Evolutionary conservation across 106 monocot genomes (phyloP), one percentile per base, ranked within the genome.

Genomic region (Xerophyta viscosa): DNA sequence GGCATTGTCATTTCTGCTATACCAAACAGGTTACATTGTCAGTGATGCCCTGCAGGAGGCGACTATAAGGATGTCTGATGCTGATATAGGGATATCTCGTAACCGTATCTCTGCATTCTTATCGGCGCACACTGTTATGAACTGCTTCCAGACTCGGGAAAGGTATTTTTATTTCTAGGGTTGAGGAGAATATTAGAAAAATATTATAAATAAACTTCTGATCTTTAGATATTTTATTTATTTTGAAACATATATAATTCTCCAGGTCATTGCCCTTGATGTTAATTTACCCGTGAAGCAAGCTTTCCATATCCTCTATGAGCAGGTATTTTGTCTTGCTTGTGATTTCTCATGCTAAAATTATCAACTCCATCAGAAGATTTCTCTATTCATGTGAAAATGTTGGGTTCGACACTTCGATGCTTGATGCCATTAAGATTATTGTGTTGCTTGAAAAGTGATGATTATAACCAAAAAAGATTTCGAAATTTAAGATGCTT

Each of bases 241-340:
- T n/a, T n/a, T n/a, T n/a, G n/a, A n/a, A n/a, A n/a, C n/a, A n/a
- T 19, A 8, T 36, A 11, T 12, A 11, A 36, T 3, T 25, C 63
- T 63, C 46, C 53, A 92, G 92, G 92, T 92, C 27, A 76, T 83
- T 80, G 86, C 92, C 22, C 79, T 92, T 1, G 92, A 92, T 72
- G 71, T 92, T 52, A 80, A 87, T 59, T 77, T 92, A 68, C 92
- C 92, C 60, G 92, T 92, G 62, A 92, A 92, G 73, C 92, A 87
- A 74, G 81, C 92, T 52, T 92, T 92, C 66, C 92, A 92, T 61
- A 71, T 92, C 49, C 79, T 92, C 27, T 78, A 92, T 51, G 92
- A 92, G 64, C 87, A 92, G 82, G 92, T 87, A 60, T 26, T 17
- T 29, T 37, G 3, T 65, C 20, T 23, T 7, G 53, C 22, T 58